Evolutionary conservation across 2,329 filamentous ascomycete genomes (phyloP).

Genomic region (Trichoderma harzianum): DNA sequence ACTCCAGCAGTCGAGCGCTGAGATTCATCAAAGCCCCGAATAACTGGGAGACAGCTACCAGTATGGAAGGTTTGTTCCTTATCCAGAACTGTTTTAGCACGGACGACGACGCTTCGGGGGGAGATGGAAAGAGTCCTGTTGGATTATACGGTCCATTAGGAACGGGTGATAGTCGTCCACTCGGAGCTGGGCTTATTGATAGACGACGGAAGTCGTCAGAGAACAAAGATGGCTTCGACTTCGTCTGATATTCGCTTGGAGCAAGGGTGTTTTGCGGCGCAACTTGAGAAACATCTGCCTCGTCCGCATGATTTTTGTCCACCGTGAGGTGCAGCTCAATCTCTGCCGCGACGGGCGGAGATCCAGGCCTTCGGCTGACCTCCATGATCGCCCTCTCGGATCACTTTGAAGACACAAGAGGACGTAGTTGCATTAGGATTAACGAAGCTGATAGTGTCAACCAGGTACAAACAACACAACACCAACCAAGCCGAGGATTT

Average conservation of each 20-base stretch:
- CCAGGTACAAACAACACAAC: not conserved
- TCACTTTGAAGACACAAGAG: not conserved
- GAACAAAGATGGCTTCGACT: slow-evolving; percentile 5
- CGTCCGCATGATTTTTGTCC: not conserved
- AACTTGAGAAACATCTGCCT: not conserved
- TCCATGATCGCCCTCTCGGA: not conserved
- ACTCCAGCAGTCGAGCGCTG: slow-evolving; percentile 70
- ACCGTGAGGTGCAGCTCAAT: slow-evolving; percentile 7
- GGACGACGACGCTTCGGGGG: slow-evolving; percentile 13
- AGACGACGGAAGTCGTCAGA: slow-evolving; percentile 16
- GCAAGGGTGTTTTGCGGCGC: not conserved
- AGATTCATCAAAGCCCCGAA: slow-evolving; percentile 88
- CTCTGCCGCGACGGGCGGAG: slow-evolving; percentile 3
- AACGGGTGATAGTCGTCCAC: slow-evolving; percentile 21
- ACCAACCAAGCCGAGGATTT: not conserved
- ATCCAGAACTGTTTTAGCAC: slow-evolving; percentile 49
- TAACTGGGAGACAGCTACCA: slow-evolving; percentile 72
- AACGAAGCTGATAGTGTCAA: not conserved
- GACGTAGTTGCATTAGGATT: not conserved
- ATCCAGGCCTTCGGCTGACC: not conserved
- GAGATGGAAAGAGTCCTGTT: not conserved
- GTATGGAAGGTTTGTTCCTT: slow-evolving; percentile 66
- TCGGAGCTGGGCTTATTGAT: slow-evolving; percentile 25
- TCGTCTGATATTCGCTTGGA: not conserved
- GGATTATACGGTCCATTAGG: slow-evolving; percentile 17